These are phyloP conservation scores for Phytophthora cajani DNA, from an alignment of 352 stramenopile species.

Conservation along the genomic window DNA sequence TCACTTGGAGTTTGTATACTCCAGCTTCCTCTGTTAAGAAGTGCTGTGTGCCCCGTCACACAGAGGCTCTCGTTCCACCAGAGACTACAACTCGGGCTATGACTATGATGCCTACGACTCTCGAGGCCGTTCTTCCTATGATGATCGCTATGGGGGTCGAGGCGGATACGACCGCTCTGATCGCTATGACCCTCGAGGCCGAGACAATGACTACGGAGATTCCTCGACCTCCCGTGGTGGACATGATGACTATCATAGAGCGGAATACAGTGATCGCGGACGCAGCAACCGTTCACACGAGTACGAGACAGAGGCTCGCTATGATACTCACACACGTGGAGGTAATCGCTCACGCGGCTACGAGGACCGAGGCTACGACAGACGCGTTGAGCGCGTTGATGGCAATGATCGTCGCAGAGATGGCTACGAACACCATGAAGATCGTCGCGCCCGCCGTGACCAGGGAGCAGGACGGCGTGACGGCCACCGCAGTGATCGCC, in stretches of 20 bases:
- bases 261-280: not conserved
- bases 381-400: not conserved
- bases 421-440: not conserved
- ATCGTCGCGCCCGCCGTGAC: not conserved
- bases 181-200: not conserved
- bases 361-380: not conserved
- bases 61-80: not conserved
- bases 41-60: too few relatives aligned
- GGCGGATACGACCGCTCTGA: not conserved
- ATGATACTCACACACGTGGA: not conserved
- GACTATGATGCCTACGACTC: not conserved
- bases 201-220: not conserved
- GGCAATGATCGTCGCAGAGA: not conserved
- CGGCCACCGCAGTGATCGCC: not conserved
- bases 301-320: too few relatives aligned
- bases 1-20: too few relatives aligned
- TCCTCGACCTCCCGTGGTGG: not conserved
- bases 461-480: not conserved
- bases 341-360: too few relatives aligned
- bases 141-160: not conserved
- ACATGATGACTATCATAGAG: not conserved
- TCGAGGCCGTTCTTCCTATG: not conserved
- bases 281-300: not conserved
- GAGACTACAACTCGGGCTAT: not conserved
- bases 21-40: too few relatives aligned